Evolutionary conservation across 495 filamentous ascomycete species (phyloP), one percentile per base, ranked within the genome.

Genomic region (Talaromyces wortmannii): DNA sequence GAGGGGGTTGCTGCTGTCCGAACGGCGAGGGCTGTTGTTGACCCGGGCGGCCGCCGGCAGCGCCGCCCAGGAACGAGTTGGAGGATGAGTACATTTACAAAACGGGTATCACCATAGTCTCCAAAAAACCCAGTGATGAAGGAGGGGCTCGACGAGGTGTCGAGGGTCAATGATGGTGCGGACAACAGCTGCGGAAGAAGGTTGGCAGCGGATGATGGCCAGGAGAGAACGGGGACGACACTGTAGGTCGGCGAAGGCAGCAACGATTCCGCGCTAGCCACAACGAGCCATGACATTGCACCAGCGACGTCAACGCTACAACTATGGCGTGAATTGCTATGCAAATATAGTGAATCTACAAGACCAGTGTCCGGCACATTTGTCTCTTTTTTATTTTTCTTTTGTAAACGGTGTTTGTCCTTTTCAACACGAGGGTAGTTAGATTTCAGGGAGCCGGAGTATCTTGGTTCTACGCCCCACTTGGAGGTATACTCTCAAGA

Each of bases 21-120:
- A 70, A 75, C 63, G 71, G 70, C 45, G 52, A 53, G 63, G 70
- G 71, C 70, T 83, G 83, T 60, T 77, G 81, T 48, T 83, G 80
- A 55, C 84, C 87, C 7, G 89, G 88, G 57, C 88, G 90, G 67
- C 81, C 76, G 72, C 73, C 85, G 69, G 85, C 88, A 69, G 77
- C 82, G 71, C 84, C 85, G 64, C 90, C 89, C 57, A 94, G 76
- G 67, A 85, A 95, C 49, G 89, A 85, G 76, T 85, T 91, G 56
- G 90, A 89, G 65, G 86, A 88, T 44, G 91, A 92, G 76, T 85
- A 96, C 91, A 96, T 96, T 74, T 63, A 52, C 55, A 66, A 55
- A 29, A 29, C 48, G 42, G 23, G 10, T 50, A 55, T 45, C 10
- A 29, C 33, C 47, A 56, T 50, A 23, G 48, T 50, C 16, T 23